These are phyloP conservation scores for Hibiscus mutabilis DNA, from an alignment of 345 rosid genomes.

Conservation along the genomic window DNA sequence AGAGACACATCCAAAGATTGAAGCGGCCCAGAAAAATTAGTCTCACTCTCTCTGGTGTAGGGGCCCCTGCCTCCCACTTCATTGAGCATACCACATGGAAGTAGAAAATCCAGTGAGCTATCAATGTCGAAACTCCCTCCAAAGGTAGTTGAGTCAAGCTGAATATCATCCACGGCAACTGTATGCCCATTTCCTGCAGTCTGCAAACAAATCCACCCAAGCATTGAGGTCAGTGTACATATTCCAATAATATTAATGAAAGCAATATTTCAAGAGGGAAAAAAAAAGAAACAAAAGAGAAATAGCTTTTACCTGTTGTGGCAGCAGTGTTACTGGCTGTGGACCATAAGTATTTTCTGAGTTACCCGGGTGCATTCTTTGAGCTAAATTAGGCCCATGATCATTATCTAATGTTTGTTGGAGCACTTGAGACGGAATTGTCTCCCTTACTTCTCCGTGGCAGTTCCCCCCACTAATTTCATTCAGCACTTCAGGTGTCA, in stretches of 20 bases:
- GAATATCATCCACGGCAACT: constrained; percentile 11
- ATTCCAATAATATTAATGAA: constrained; percentile 6
- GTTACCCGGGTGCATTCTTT: constrained; percentile 7
- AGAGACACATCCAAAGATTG: constrained; percentile 12
- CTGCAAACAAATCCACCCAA: constrained; percentile 22
- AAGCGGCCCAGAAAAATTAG: constrained; percentile 18
- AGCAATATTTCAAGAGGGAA: not conserved
- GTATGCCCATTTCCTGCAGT: constrained; percentile 17
- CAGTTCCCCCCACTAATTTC: constrained; percentile 23
- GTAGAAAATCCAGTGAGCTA: constrained; percentile 25
- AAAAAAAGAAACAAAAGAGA: not conserved
- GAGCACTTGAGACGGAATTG: constrained; percentile 8
- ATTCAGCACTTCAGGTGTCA: constrained; percentile 27
- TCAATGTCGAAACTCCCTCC: constrained; percentile 27
- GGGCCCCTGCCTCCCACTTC: constrained; percentile 19
- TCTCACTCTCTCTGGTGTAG: constrained; percentile 16
- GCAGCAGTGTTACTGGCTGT: constrained; percentile 13
- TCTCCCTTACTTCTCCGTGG: constrained; percentile 20
- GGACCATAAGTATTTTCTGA: constrained; percentile 4
- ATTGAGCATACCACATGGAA: constrained; percentile 26
- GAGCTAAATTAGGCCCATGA: constrained; percentile 3
- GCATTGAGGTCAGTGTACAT: constrained; percentile 11
- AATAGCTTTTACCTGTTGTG: constrained; percentile 28
- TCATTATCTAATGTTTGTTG: constrained; percentile 10
- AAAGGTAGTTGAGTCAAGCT: constrained; percentile 15